Evolutionary conservation across 352 stramenopile genomes (phyloP), one percentile per base, ranked within the genome.

Genomic region (Peronosclerospora sorghi): DNA sequence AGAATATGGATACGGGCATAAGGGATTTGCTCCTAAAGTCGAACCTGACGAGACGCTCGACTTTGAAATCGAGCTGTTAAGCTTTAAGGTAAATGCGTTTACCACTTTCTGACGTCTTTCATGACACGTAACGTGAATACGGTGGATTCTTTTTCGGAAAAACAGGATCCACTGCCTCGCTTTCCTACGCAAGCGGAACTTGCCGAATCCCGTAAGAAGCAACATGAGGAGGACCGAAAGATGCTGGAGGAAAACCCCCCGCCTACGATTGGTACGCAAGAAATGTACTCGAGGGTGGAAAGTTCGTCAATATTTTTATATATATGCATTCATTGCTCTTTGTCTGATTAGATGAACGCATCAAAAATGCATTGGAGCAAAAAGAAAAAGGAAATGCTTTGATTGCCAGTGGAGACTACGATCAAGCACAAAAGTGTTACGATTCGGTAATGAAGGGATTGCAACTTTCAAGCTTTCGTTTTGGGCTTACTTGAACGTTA

Each of bases 21-120:
- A 86, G 38, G 79, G 79, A 2, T 87, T 89, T 43, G 79, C 79
- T 0, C 79, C 79, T 5, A 92, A 92, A 39, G 72, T 92, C 15
- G 79, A 92, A 48, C 79, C 79, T 0, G 62, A 92, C 40, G 79
- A 92, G 57, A 86, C 70, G 12, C 67, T 92, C 4, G 76, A 92
- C 51, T 92, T 89, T 53, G 79, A 92, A 39, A 92, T 92, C 38
- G 79, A 92, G 49, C 48, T 92, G 37, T 38, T 88, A 7, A 62
- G 64, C 47, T 92, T 86, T 41, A 80, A 79, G 47, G 78, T 88
- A n/a, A n/a, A 43, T 8, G 28, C 18, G n/a, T 45, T 42, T 44
- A 3, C 19, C 9, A 27, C 0, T 28, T 43, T 28, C 23, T 19
- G 13, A 13, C 19, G 37, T 13, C 2, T 24, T 12, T 38, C 4